phyloP scores from a whole-genome alignment of 2,329 filamentous ascomycete genomes.

The Talaromyces sp. region DNA sequence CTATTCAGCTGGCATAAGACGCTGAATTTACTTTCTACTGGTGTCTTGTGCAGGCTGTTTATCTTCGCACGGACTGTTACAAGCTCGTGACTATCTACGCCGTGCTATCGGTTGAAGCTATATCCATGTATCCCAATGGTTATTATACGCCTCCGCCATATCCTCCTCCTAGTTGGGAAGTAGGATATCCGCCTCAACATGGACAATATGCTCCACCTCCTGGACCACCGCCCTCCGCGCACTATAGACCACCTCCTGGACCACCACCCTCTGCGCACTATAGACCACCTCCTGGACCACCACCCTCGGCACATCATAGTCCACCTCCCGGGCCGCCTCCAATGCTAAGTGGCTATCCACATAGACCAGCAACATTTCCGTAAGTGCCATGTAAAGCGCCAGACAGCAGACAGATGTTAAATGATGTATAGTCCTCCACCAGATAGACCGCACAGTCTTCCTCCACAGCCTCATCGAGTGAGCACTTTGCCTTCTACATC shows the following conservation, averaged over 20 bases:
- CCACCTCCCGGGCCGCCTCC: conserved; percentile 6
- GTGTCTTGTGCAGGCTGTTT: neutral
- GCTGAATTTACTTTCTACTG: neutral
- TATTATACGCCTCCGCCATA: conserved; percentile 10
- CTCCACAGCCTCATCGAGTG: conserved; percentile 12
- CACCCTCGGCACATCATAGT: conserved; percentile 1
- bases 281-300: conserved; percentile 5
- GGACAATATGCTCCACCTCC: conserved; percentile 11
- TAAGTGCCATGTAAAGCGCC: conserved; percentile 14
- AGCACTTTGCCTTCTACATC: conserved; percentile 6
- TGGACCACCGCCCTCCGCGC: conserved; percentile 1
- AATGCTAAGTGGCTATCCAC: conserved; percentile 2
- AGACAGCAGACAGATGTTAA: neutral
- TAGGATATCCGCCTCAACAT: conserved; percentile 5
- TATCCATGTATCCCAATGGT: conserved; percentile 11
- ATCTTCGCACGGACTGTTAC: neutral
- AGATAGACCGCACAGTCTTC: conserved; percentile 12
- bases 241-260: neutral
- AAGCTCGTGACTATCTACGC: neutral
- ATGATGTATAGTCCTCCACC: conserved; percentile 1
- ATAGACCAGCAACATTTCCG: conserved; percentile 15
- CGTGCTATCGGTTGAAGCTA: neutral
- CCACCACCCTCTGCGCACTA: neutral
- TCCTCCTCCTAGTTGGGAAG: conserved; percentile 12
- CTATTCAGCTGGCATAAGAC: neutral